A percentile compares a stretch with the other conserved stretches of the same genome.
These are phyloP conservation scores for Astragalus membranaceus DNA, from an alignment of 306 rosid species.

Conservation along the genomic window DNA sequence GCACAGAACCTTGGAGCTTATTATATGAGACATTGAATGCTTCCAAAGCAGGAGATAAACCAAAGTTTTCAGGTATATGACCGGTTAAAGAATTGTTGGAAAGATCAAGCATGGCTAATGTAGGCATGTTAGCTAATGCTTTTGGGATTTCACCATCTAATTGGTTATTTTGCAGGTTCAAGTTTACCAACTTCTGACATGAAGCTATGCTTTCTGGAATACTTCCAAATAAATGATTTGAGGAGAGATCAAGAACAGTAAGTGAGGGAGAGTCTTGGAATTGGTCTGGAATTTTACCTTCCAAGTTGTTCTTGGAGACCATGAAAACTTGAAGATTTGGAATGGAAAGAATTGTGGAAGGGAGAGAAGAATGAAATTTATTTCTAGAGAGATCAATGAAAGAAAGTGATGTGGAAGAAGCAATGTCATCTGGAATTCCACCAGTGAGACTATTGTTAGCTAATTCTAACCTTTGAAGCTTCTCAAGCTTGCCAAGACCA, in stretches of 20 bases:
- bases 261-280: slow-evolving; percentile 91
- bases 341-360: slow-evolving; percentile 71
- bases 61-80: slow-evolving; percentile 72
- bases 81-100: slow-evolving; percentile 91
- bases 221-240: slow-evolving; percentile 61
- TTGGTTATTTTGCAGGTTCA: slow-evolving; percentile 79
- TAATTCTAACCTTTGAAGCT: slow-evolving; percentile 86
- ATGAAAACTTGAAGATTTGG: slow-evolving; percentile 73
- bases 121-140: slow-evolving; percentile 62
- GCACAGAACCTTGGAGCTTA: slow-evolving; percentile 77
- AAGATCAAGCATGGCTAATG: slow-evolving; percentile 79
- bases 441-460: slow-evolving; percentile 88
- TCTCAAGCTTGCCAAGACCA: slow-evolving; percentile 81
- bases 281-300: slow-evolving; percentile 72
- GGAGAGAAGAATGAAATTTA: slow-evolving; percentile 66
- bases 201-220: slow-evolving; percentile 83
- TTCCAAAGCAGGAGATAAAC: slow-evolving; percentile 87
- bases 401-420: slow-evolving; percentile 78
- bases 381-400: slow-evolving; percentile 86
- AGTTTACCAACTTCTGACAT: slow-evolving; percentile 71
- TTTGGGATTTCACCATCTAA: slow-evolving; percentile 74
- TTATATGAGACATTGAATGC: slow-evolving; percentile 75
- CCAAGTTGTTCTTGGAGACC: slow-evolving; percentile 63
- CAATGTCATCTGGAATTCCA: slow-evolving; percentile 69
- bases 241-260: slow-evolving; percentile 74